Percentiles rank a stretch among this genome's conserved stretches.
These are phyloP conservation scores for Aspergillus jensenii DNA, from an alignment of 2,329 filamentous ascomycete species.

Conservation along the genomic window DNA sequence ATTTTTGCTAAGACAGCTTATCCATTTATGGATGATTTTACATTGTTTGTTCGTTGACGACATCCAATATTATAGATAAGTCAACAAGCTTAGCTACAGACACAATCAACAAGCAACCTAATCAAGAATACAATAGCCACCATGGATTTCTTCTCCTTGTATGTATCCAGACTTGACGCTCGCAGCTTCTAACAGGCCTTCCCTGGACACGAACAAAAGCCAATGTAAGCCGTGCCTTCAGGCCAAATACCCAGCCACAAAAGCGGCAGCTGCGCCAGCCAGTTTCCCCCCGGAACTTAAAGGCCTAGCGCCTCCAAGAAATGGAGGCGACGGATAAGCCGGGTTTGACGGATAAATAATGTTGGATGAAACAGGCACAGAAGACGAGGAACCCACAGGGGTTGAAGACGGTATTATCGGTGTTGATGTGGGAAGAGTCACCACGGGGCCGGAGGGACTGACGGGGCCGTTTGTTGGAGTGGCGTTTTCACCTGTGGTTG, in stretches of 20 bases:
- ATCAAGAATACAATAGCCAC: too few species aligned
- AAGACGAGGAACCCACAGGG: not conserved
- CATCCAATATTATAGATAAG: not conserved
- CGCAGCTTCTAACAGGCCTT: not conserved
- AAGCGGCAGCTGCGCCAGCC: not conserved
- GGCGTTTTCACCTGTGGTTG: constrained; percentile 9
- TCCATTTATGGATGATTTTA: not conserved
- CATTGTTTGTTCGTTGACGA: not conserved
- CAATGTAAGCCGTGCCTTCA: not conserved
- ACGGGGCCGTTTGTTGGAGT: not conserved
- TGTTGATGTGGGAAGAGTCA: constrained; percentile 1
- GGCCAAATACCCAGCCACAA: not conserved
- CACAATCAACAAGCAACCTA: not conserved
- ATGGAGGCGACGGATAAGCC: not conserved
- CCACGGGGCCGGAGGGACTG: not conserved
- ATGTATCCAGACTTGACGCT: not conserved
- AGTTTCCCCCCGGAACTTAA: not conserved
- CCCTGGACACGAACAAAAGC: not conserved
- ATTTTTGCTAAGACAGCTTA: too few species aligned
- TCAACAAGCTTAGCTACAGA: not conserved
- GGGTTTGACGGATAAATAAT: not conserved
- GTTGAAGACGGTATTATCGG: not conserved
- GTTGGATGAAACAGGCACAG: not conserved
- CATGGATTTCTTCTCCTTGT: not conserved
- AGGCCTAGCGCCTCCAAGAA: not conserved